Evolutionary conservation across 2,329 filamentous ascomycete genomes (phyloP), one percentile per base, ranked within the genome.

Genomic region (Trichoderma breve): DNA sequence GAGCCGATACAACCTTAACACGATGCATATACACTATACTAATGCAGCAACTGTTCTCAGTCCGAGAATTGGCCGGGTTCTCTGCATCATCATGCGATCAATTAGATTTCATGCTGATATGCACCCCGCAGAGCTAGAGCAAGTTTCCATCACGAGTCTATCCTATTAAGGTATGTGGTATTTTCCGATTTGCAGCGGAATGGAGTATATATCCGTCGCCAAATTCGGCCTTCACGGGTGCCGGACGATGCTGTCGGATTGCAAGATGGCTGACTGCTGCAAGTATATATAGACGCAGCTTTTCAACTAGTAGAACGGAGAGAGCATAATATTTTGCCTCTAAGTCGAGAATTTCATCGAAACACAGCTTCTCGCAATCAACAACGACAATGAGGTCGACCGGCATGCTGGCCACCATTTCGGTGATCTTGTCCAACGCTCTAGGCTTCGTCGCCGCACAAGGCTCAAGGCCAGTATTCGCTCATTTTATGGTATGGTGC

Each of bases 401-500:
- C 24, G 11, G 26, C 51, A 26, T 64, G 65, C 26, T 64, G 47
- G 66, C 65, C 51, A n/a, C 66, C 21, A 15, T 47, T 53, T 28
- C 55, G 58, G 71, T 53, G 8, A 21, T 72, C 5, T 24, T 70
- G 34, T 26, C 34, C 30, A 28, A 34, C 34, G 18, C 60, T 8
- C 34, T 69, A 18, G 39, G 32, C n/a, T 26, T 72, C 12, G 66
- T 21, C 21, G 34, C 14, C 18, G 71, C 47, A 43, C 67, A 70
- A 55, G 18, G 58, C 21, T 63, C 58, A 24, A 66, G 58, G n/a
- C 61, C 71, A 14, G 71, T 71, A 11, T 71, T 70, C 61, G 68
- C 71, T 51, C 73, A 74, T 30, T 74, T 73, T 58, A 73, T 74
- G 71, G 73, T 74, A 67, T 34, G 6, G 12, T 15, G 1, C 24